phyloP scores from a whole-genome alignment of 768 basidiomycete species.

The Russula earlei region DNA sequence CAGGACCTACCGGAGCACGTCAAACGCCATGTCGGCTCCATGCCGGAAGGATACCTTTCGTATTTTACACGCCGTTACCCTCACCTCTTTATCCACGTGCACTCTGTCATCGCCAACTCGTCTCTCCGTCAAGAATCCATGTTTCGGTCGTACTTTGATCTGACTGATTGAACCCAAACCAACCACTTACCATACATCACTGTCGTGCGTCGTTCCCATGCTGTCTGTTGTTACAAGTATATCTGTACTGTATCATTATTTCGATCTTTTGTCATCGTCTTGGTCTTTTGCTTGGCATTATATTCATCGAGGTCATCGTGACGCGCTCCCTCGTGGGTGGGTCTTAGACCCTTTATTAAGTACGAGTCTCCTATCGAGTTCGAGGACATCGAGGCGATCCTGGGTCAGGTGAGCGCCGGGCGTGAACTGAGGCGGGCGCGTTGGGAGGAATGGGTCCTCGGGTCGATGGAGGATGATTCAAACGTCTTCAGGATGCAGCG shows the following conservation, averaged over 20 bases:
- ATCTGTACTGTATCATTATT: slow-evolving; percentile 22
- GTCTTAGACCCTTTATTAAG: neutral
- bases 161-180: slow-evolving; percentile 32
- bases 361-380: no score
- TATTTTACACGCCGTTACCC: slow-evolving; percentile 97
- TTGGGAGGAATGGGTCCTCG: no score
- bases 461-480: no score
- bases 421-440: no score
- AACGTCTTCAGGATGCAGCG: no score
- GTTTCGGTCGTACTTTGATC: slow-evolving; percentile 85
- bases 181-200: neutral
- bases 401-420: no score
- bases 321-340: neutral
- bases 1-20: slow-evolving; percentile 93
- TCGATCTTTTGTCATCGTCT: neutral
- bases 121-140: slow-evolving; percentile 74
- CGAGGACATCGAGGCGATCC: no score
- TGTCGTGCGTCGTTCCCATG: neutral
- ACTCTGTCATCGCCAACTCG: slow-evolving; percentile 66
- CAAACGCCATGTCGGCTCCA: slow-evolving; percentile 77
- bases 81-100: slow-evolving; percentile 82
- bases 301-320: neutral
- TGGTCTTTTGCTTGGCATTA: neutral
- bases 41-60: slow-evolving; percentile 85
- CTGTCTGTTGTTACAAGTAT: neutral